phyloP scores from a whole-genome alignment of 345 rosid species.

The Streptanthus diversifolius region DNA sequence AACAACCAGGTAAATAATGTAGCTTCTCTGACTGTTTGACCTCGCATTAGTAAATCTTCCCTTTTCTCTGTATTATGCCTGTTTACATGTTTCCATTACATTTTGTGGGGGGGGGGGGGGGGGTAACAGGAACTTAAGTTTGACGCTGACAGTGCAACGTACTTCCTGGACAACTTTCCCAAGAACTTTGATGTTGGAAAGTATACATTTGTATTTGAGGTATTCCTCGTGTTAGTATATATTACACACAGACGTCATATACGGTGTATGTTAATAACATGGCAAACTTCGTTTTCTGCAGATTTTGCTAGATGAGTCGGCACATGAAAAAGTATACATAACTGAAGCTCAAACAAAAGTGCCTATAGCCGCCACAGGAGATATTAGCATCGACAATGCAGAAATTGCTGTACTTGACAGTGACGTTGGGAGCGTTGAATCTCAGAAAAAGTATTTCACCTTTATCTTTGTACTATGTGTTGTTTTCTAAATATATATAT shows the following conservation, averaged over 20 bases:
- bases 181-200: constrained; percentile 70
- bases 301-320: constrained; percentile 62
- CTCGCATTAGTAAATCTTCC: not conserved
- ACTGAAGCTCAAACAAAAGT: constrained; percentile 62
- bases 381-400: constrained; percentile 56
- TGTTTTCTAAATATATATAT: not conserved
- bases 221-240: constrained; percentile 30
- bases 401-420: constrained; percentile 83
- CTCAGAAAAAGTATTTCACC: constrained; percentile 59
- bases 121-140: constrained; percentile 80
- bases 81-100: constrained; percentile 9
- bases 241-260: not conserved
- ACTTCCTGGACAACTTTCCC: constrained; percentile 56
- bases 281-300: constrained; percentile 26
- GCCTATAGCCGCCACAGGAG: constrained; percentile 61
- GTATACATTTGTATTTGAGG: constrained; percentile 83
- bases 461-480: not conserved
- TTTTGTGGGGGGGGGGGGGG: constrained; percentile 21
- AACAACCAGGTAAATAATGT: constrained; percentile 57
- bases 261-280: constrained; percentile 6
- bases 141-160: constrained; percentile 46
- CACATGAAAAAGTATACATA: constrained; percentile 50
- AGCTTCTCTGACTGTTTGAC: constrained; percentile 1
- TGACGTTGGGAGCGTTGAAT: constrained; percentile 72
- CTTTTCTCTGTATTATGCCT: not conserved